Evolutionary conservation across 2,329 filamentous ascomycete species (phyloP), one percentile per base, ranked within the genome.

Genomic region (Aspergillus luchuensis): DNA sequence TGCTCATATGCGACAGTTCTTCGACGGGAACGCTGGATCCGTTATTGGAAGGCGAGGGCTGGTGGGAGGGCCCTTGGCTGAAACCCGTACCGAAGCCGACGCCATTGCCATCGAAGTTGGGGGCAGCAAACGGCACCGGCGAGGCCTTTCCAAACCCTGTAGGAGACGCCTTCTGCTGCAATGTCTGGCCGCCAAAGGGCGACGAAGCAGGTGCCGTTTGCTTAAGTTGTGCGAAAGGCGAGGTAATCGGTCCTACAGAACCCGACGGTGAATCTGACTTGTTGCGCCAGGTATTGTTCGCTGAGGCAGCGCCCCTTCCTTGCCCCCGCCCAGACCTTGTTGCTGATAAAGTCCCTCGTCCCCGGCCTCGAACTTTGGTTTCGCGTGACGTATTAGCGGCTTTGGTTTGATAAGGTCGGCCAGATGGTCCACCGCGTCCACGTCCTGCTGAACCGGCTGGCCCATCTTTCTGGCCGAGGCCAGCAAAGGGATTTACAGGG

Each of bases 401-500:
- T 58, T 66, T 67, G 8, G 67, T 21, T 30, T 69, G 66, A 39
- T 59, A 60, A 13, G 66, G 57, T 17, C 63, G 64, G 7, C 59
- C 60, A 15, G 63, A 36, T 8, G 55, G 28, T 59, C 66, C 64
- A 51, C 71, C 71, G 33, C 69, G 67, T 59, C 72, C 72, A 59
- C 70, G 69, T 43, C 65, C 64, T 52, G 62, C 61, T 58, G 68
- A 59, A 43, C 60, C 63, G 45, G 67, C 62, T 52, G 64, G 62
- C 53, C 68, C 71, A 62, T 66, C 66, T 59, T 64, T 69, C 60
- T 72, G 72, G 57, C 64, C 64, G 33, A 67, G 66, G 54, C 62
- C 64, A 59, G 64, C 60, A 63, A 72, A 73, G 47, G 71, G 67
- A 58, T 69, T 73, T 45, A 71, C 66, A 43, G 71, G 68, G 60